Conservation (phyloP, 2,329 filamentous ascomycete genomes). For the Venturia asperata region DNA sequence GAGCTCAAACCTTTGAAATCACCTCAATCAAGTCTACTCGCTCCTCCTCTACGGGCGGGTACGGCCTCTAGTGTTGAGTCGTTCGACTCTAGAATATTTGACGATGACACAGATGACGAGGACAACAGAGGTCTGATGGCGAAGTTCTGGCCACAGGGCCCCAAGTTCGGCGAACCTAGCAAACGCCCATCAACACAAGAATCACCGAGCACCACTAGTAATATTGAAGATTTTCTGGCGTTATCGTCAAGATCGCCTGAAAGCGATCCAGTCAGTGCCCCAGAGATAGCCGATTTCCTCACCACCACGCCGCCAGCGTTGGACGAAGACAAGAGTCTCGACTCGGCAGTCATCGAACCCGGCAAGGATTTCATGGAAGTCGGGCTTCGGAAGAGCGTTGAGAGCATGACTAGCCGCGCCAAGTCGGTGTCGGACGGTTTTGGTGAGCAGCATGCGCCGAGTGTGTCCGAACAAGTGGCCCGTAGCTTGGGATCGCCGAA, state of each 20-base stretch:
- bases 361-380: conserved; percentile 12
- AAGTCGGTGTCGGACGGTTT: not conserved
- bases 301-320: conserved; percentile 25
- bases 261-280: conserved; percentile 28
- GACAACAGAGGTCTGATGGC: conserved; percentile 1
- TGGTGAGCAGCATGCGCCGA: not conserved
- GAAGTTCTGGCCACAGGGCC: conserved; percentile 8
- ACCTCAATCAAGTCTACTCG: not conserved
- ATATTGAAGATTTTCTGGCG: conserved; percentile 10
- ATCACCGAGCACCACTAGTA: not conserved
- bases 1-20: conserved; percentile 30
- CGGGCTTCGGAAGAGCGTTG: not conserved
- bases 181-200: not conserved
- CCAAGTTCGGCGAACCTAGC: conserved; percentile 7
- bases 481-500: conserved; percentile 9
- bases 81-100: conserved; percentile 4
- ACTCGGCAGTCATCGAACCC: not conserved
- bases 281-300: conserved; percentile 36
- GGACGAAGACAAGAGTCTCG: conserved; percentile 28
- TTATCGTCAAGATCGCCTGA: not conserved
- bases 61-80: not conserved
- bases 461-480: conserved; percentile 12
- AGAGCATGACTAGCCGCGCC: not conserved
- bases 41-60: not conserved
- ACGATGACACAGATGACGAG: conserved; percentile 17